These are phyloP conservation scores for Pachyrhizus erosus DNA, from an alignment of 306 rosid species.

Conservation along the genomic window DNA sequence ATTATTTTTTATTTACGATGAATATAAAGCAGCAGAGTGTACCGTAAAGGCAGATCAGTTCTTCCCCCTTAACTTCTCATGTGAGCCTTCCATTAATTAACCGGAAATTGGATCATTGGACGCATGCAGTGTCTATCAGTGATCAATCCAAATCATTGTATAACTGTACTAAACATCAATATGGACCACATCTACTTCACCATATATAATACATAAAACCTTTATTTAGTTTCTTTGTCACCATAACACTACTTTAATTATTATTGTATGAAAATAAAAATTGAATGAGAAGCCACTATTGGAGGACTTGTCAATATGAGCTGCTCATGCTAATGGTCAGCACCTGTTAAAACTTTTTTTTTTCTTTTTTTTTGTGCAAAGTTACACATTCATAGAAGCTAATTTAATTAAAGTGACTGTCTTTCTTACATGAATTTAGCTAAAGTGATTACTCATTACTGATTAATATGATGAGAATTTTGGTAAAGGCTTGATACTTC, in stretches of 20 bases:
- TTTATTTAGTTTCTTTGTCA: background rate
- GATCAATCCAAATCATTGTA: slow-evolving; percentile 61
- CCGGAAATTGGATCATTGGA: slow-evolving; percentile 46
- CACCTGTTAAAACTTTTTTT: background rate
- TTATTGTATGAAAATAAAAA: background rate
- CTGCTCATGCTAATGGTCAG: background rate
- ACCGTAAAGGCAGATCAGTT: slow-evolving; percentile 46
- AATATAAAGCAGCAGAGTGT: slow-evolving; percentile 43
- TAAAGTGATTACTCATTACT: background rate
- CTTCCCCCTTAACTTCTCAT: slow-evolving; percentile 28
- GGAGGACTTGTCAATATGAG: background rate
- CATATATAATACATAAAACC: too few relatives aligned
- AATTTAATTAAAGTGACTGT: too few relatives aligned
- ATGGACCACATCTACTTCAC: slow-evolving; percentile 46
- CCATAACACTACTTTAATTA: background rate
- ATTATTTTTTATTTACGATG: slow-evolving; percentile 34
- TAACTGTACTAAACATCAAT: slow-evolving; percentile 43
- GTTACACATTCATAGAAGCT: too few relatives aligned
- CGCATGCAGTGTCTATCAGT: slow-evolving; percentile 58
- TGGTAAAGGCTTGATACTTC: background rate
- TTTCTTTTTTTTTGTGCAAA: background rate
- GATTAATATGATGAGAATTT: background rate
- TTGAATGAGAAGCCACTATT: background rate
- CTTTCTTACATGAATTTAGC: background rate
- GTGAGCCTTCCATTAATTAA: slow-evolving; percentile 44